Percentiles rank a stretch among this genome's conserved stretches.
These are phyloP conservation scores for Pseudogymnoascus sp. DNA, from an alignment of 2,329 filamentous ascomycete genomes.

Conservation along the genomic window DNA sequence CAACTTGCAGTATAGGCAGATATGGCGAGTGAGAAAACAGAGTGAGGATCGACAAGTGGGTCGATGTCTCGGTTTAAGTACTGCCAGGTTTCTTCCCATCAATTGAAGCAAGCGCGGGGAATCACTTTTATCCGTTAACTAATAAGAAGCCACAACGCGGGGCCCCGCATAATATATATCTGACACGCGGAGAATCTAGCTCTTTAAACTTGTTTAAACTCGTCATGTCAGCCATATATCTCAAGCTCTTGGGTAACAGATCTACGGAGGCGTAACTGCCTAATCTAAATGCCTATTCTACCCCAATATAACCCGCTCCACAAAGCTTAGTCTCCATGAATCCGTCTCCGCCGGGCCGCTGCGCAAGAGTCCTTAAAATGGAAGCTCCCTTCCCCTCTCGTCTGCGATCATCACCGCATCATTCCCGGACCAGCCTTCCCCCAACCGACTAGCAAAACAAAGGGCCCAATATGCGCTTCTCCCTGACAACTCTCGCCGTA, in stretches of 20 bases:
- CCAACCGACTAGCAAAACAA: not conserved
- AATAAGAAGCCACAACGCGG: not conserved
- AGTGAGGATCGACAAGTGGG: not conserved
- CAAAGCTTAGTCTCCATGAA: not conserved
- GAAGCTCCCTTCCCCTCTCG: not conserved
- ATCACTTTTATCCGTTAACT: not conserved
- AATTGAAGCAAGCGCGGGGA: not conserved
- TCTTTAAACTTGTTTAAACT: constrained; percentile 3
- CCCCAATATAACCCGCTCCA: not conserved
- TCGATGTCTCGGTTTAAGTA: not conserved
- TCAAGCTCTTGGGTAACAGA: not conserved
- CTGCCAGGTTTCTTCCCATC: not conserved
- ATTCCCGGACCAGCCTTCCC: not conserved
- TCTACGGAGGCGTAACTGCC: not conserved
- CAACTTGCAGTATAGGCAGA: not conserved
- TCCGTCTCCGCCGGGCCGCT: not conserved
- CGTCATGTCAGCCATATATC: not conserved
- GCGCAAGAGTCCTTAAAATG: not conserved
- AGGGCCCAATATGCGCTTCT: not conserved
- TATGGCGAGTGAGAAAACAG: not conserved
- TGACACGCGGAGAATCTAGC: not conserved
- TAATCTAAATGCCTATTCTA: not conserved
- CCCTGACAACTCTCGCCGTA: not conserved
- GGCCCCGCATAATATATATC: constrained; percentile 4
- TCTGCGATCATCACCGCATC: not conserved